Evolutionary conservation across 768 basidiomycete genomes (phyloP).

Genomic region (Tylopilus vinaceipallidus): DNA sequence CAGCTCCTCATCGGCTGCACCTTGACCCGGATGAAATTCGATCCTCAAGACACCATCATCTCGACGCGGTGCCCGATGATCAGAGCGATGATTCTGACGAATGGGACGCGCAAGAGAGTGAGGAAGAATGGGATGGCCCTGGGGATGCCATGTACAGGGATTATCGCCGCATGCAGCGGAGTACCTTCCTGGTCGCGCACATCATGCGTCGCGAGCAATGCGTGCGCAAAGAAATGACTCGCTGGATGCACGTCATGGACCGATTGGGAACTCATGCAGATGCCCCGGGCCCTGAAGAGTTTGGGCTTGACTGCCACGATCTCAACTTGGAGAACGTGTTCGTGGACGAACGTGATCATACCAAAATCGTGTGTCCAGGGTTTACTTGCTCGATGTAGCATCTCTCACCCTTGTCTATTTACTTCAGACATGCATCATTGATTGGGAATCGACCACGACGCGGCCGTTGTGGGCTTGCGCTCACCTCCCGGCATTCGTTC

Average conservation of each 20-base stretch:
- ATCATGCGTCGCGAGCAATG: slow-evolving; percentile 57
- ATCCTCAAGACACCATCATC: slow-evolving; percentile 66
- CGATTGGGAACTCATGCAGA: slow-evolving; percentile 39
- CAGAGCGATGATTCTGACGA: slow-evolving; percentile 76
- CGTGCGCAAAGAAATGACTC: slow-evolving; percentile 67
- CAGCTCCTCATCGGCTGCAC: slow-evolving; percentile 73
- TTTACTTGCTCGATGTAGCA: neutral
- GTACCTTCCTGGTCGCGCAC: slow-evolving; percentile 76
- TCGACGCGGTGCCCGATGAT: slow-evolving; percentile 68
- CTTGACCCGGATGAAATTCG: slow-evolving; percentile 78
- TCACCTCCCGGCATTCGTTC: slow-evolving; percentile 77
- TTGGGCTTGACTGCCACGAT: slow-evolving; percentile 84
- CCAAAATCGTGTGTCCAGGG: slow-evolving; percentile 59
- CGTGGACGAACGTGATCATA: slow-evolving; percentile 65
- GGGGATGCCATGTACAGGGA: slow-evolving; percentile 80
- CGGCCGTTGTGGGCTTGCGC: slow-evolving; percentile 84
- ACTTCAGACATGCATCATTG: slow-evolving; percentile 77
- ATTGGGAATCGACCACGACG: slow-evolving; percentile 90
- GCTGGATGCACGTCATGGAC: slow-evolving; percentile 72
- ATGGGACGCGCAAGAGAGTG: slow-evolving; percentile 77
- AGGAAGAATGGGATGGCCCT: slow-evolving; percentile 71
- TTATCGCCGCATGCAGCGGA: slow-evolving; percentile 77
- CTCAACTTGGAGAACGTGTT: slow-evolving; percentile 83
- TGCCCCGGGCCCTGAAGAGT: slow-evolving; percentile 48
- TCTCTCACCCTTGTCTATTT: neutral